These are phyloP conservation scores for Tetraselmis chui DNA, from an alignment of 139 green algal species.

Conservation along the genomic window DNA sequence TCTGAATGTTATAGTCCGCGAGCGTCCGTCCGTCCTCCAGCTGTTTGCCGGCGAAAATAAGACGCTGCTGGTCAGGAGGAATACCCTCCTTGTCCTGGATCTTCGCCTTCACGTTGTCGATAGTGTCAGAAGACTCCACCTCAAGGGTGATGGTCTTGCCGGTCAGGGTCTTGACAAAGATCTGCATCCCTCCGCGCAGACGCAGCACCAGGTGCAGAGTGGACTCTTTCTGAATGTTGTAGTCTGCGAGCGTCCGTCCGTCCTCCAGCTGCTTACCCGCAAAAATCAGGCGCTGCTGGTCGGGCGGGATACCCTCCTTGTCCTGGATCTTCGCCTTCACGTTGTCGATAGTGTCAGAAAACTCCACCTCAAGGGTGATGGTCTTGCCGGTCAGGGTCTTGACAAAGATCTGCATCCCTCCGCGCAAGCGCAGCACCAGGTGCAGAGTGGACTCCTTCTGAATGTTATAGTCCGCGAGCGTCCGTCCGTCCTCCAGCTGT, in stretches of 20 bases:
- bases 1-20: slow-evolving; percentile 92
- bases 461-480: slow-evolving; percentile 96
- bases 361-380: slow-evolving; percentile 51
- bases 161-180: slow-evolving; percentile 88
- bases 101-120: slow-evolving; percentile 48
- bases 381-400: slow-evolving; percentile 86
- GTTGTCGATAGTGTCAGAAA: slow-evolving; percentile 64
- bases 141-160: slow-evolving; percentile 81
- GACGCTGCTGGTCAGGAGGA: slow-evolving; percentile 85
- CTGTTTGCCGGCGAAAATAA: slow-evolving; percentile 95
- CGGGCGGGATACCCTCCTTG: slow-evolving; percentile 74
- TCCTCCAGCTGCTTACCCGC: slow-evolving; percentile 94
- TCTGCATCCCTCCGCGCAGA: slow-evolving; percentile 76
- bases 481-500: slow-evolving; percentile 94
- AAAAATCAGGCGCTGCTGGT: too few relatives aligned
- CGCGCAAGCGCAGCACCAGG: slow-evolving; percentile 59
- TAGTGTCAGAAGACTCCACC: too few relatives aligned
- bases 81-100: slow-evolving; percentile 68
- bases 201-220: slow-evolving; percentile 80
- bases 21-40: slow-evolving; percentile 88
- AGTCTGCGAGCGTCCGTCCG: slow-evolving; percentile 84
- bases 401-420: slow-evolving; percentile 88
- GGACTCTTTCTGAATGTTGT: slow-evolving; percentile 90
- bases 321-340: slow-evolving; percentile 49
- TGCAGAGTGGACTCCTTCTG: slow-evolving; percentile 83